Evolutionary conservation across 441 rosid genomes (phyloP), one percentile per base, ranked within the genome.

Genomic region (Syzygium malaccense): DNA sequence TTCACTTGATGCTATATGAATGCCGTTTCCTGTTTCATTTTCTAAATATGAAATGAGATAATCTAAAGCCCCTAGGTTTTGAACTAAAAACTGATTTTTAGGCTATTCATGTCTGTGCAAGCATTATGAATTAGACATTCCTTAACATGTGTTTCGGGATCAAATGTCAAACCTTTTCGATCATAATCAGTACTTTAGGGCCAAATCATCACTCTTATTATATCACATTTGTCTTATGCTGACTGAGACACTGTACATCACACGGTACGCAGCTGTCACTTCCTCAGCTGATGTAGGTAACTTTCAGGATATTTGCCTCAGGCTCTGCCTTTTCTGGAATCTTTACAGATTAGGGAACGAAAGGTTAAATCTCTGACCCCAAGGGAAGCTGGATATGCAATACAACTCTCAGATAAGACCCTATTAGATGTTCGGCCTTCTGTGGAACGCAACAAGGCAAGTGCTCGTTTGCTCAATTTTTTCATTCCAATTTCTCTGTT

Each of bases 331-430:
- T 88, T 37, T 41, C 85, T 49, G 79, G 91, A 55, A 80, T 79
- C 89, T 88, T 85, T 32, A 28, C 89, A 96, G 99, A 91, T 98
- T 91, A 94, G 99, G 92, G 98, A 94, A 87, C 96, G 94, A 88
- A 98, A 93, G 92, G 96, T 98, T 71, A 98, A 98, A 93, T 90
- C 94, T 90, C 95, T 98, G 84, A 91, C 96, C 55, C 98, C 98
- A 18, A 95, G 94, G 91, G 98, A 97, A 93, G 99, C 98, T 62
- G 98, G 99, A 85, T 96, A 98, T 93, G 99, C 97, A n/a, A 91
- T 96, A 93, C 98, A 95, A 90, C 96, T 97, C 83, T 95, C 99
- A 26, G 92, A 93, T 90, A 97, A 96, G 91, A 94, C 96, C 57
- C 89, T 97, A 26, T 96, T 96, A 19, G 99, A 97, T 88, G 99